Conservation (phyloP, 768 basidiomycete genomes). For the Chiua virens region DNA sequence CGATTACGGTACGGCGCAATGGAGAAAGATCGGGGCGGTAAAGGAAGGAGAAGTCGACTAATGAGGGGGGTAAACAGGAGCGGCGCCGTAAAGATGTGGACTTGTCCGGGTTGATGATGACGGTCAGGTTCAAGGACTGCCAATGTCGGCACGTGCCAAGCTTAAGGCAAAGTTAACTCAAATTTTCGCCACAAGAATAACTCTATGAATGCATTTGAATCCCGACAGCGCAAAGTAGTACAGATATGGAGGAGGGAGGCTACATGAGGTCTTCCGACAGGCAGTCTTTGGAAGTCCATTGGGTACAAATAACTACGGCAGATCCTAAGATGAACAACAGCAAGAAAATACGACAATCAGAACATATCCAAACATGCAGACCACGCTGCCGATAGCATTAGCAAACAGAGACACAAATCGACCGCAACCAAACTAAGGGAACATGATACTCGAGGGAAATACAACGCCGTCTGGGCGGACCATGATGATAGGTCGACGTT, state of each 20-base stretch:
- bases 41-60: neutral
- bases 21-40: conserved; percentile 15
- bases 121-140: neutral
- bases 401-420: conserved; percentile 10
- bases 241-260: conserved; percentile 23
- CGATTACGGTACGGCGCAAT: conserved; percentile 25
- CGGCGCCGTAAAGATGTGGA: conserved; percentile 4
- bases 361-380: conserved; percentile 23
- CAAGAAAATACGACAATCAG: conserved; percentile 20
- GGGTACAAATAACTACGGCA: conserved; percentile 33
- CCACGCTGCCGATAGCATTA: conserved; percentile 30
- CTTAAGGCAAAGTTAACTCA: conserved; percentile 10
- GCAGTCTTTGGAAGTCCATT: conserved; percentile 25
- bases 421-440: conserved; percentile 53
- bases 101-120: no score
- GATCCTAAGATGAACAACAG: conserved; percentile 31
- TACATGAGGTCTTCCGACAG: conserved; percentile 30
- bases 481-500: conserved; percentile 78
- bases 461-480: conserved; percentile 85
- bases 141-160: neutral
- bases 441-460: conserved; percentile 80
- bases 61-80: neutral
- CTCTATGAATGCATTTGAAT: conserved; percentile 22
- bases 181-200: no score
- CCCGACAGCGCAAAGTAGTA: conserved; percentile 24